These are phyloP conservation scores for Glebionis coronaria DNA, from an alignment of 129 eudicot genomes.

Conservation along the genomic window DNA sequence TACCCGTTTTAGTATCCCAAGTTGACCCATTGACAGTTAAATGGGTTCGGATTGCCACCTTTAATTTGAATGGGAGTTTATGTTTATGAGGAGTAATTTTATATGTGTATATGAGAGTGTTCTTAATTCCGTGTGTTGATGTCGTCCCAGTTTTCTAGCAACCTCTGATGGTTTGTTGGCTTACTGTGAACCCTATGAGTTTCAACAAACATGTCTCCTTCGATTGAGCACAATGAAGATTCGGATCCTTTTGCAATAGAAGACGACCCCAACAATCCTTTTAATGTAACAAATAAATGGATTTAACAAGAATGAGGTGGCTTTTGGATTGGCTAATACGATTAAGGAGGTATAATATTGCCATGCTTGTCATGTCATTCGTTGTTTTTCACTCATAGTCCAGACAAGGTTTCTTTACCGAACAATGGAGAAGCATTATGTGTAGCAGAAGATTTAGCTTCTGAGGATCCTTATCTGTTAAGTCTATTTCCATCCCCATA, in stretches of 20 bases:
- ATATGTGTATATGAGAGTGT: slow-evolving; percentile 61
- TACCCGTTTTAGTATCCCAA: neutral
- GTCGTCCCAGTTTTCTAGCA: slow-evolving; percentile 69
- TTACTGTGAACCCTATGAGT: slow-evolving; percentile 54
- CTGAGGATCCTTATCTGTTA: slow-evolving; percentile 51
- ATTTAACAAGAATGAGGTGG: slow-evolving; percentile 47
- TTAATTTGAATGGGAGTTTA: slow-evolving; percentile 5
- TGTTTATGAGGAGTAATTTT: slow-evolving; percentile 19
- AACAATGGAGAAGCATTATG: slow-evolving; percentile 33
- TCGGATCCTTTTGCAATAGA: slow-evolving; percentile 35
- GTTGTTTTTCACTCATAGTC: slow-evolving; percentile 70
- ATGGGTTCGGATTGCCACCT: neutral
- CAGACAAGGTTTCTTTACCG: slow-evolving; percentile 30
- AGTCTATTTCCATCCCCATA: slow-evolving; percentile 53
- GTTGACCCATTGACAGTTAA: neutral
- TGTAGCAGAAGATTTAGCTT: slow-evolving; percentile 43
- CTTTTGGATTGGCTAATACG: slow-evolving; percentile 45
- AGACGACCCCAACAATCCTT: slow-evolving; percentile 35
- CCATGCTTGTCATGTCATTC: slow-evolving; percentile 29
- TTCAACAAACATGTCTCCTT: slow-evolving; percentile 59
- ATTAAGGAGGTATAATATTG: slow-evolving; percentile 64
- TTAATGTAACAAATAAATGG: slow-evolving; percentile 27
- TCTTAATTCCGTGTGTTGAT: slow-evolving; percentile 61
- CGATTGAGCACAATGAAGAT: slow-evolving; percentile 32
- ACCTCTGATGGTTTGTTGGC: slow-evolving; percentile 49